These are phyloP conservation scores for Camptophora hylomeconis DNA, from an alignment of 2,329 filamentous ascomycete species.

Conservation along the genomic window DNA sequence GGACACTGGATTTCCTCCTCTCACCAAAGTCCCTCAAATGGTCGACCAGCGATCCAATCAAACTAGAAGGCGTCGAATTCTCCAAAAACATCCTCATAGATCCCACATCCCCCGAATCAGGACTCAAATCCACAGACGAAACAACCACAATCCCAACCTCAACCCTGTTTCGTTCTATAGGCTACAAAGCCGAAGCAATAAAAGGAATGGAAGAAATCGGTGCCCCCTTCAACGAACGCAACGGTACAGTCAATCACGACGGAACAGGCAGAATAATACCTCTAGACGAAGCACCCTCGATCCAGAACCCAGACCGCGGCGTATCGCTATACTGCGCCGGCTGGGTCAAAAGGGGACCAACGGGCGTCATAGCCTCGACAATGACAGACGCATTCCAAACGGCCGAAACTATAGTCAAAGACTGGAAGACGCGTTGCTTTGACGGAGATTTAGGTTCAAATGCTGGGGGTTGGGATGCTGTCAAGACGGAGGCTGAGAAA, in stretches of 20 bases:
- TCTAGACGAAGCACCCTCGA: conserved; percentile 1
- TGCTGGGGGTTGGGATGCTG: conserved; percentile 60
- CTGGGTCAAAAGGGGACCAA: conserved; percentile 92
- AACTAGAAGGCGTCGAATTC: conserved; percentile 5
- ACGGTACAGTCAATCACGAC: conserved; percentile 74
- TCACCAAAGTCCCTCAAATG: conserved; percentile 58
- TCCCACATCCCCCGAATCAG: conserved; percentile 37
- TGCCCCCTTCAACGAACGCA: conserved; percentile 61
- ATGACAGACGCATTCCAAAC: conserved; percentile 91
- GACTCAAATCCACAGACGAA: conserved; percentile 35
- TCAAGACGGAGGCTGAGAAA: conserved; percentile 47
- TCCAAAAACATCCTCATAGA: conserved; percentile 37
- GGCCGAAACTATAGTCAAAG: conserved; percentile 67
- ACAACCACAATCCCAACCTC: conserved; percentile 46
- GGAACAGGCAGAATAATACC: conserved; percentile 56
- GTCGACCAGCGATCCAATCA: conserved; percentile 13
- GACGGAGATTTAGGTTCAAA: conserved; percentile 11
- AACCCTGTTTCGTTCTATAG: conserved; percentile 83
- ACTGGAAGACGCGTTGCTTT: conserved; percentile 55
- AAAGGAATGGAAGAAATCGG: conserved; percentile 60
- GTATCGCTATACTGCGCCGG: conserved; percentile 75
- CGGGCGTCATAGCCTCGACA: conserved; percentile 88
- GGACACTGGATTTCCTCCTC: conserved; percentile 78
- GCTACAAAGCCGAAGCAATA: conserved; percentile 73
- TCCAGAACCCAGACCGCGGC: conserved; percentile 27